Base-by-base conservation (phyloP, 2,329 filamentous ascomycete genomes). In the Phoma herbarum region DNA sequence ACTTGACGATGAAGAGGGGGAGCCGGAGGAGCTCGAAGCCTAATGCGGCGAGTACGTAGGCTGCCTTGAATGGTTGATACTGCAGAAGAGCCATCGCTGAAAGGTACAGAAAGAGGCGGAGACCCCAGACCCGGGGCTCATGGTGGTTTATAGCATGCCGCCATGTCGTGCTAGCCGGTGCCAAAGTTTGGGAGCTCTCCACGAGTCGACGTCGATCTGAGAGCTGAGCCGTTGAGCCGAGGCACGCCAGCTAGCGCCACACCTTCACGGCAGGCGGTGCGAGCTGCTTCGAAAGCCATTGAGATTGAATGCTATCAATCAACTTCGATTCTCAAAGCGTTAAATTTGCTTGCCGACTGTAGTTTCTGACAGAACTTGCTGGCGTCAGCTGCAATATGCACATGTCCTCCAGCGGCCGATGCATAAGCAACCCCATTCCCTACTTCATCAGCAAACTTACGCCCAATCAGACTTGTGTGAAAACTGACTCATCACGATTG, bases 1-100 rank as follows among this genome's bases (percentile, higher is more conserved):
- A 81, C 51, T 77, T 76, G 33, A 78, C 26, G 39, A 79, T 54
- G 69, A 74, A 80, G 52, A 81, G n/a, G 6, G 79, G 79, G 2
- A 81, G 54, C 4, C 76, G 72, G 11, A 66, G 59, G 23, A 76
- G 53, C 52, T 77, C 76, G 60, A 77, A 65, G 23, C 67, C 58
- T 16, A 78, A 31, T 7, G 78, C 76, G 18, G 67, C 52, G 20
- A 81, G 66, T 8, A 68, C 69, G 63, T 78, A 81, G 44, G 76
- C n/a, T 51, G 58, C 74, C 59, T 80, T 81, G 64, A 77, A 62
- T 52, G 79, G 79, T 49, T 80, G 79, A 52, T 60, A 64, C 14
- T 74, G 58, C 22, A 74, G 33, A 42, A 74, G 26, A 3, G 63
- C 46, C 70, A 72, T 72, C 8, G 33, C 39, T 9, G 11, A n/a